These are phyloP conservation scores for Jasminum sambac DNA, from an alignment of 257 asterid species.

Conservation along the genomic window DNA sequence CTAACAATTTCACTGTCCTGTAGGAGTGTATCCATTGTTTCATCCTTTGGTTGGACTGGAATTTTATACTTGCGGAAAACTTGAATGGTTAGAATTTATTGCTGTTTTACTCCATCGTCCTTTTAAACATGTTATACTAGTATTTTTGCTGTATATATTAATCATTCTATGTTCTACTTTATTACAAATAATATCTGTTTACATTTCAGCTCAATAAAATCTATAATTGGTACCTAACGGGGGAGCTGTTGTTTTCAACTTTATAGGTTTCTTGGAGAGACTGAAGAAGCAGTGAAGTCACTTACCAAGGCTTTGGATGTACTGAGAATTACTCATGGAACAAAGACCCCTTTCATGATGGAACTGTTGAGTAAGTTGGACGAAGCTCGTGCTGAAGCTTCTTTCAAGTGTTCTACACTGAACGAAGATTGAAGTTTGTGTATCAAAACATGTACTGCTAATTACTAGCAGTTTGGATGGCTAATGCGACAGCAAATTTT, in stretches of 20 bases:
- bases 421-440: constrained; percentile 22
- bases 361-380: constrained; percentile 72
- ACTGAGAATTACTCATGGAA: constrained; percentile 74
- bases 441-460: not conserved
- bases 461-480: not conserved
- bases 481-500: not conserved
- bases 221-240: constrained; percentile 1
- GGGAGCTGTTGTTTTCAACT: constrained; percentile 4
- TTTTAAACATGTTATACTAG: not conserved
- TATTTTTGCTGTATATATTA: not conserved
- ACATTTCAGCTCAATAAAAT: not conserved
- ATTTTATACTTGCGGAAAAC: constrained; percentile 78
- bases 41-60: constrained; percentile 94
- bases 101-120: not conserved
- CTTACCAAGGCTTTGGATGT: constrained; percentile 65
- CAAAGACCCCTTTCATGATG: constrained; percentile 49
- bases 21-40: constrained; percentile 73
- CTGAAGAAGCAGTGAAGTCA: constrained; percentile 64
- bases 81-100: constrained; percentile 77
- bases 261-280: constrained; percentile 72
- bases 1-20: constrained; percentile 10
- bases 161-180: not conserved
- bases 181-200: not conserved
- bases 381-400: constrained; percentile 84
- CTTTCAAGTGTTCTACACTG: constrained; percentile 43